These are phyloP conservation scores for Podaxis carcinomalis DNA, from an alignment of 768 basidiomycete genomes.

Conservation along the genomic window DNA sequence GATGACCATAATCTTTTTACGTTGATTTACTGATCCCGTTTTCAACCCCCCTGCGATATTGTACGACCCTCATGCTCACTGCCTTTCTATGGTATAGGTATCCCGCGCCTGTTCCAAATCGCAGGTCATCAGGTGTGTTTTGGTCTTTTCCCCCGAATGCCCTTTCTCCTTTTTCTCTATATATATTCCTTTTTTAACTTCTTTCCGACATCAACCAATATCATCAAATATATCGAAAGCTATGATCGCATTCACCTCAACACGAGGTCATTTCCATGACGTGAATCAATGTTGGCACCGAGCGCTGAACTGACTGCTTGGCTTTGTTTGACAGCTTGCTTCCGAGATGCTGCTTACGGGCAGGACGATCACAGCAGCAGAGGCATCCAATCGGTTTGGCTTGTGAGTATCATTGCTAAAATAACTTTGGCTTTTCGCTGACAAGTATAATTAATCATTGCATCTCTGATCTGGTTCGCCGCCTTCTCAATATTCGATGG, in stretches of 20 bases:
- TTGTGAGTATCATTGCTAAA: slow-evolving; percentile 49
- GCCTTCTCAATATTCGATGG: not conserved
- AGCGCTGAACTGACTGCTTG: not conserved
- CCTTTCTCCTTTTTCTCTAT: slow-evolving; percentile 1
- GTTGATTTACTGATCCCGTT: not conserved
- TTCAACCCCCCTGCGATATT: not conserved
- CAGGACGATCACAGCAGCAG: slow-evolving; percentile 56
- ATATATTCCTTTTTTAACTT: not conserved
- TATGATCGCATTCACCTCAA: not conserved
- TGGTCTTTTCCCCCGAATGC: not conserved
- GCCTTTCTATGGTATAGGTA: slow-evolving; percentile 34
- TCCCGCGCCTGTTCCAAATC: slow-evolving; percentile 61
- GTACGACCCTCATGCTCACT: slow-evolving; percentile 3
- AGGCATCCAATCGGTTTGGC: slow-evolving; percentile 67
- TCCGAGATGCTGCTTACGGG: slow-evolving; percentile 77
- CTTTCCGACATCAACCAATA: not conserved
- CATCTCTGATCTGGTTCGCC: slow-evolving; percentile 4
- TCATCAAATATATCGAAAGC: slow-evolving; percentile 1
- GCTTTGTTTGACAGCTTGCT: slow-evolving; percentile 44
- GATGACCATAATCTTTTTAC: not conserved
- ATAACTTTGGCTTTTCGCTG: slow-evolving; percentile 9
- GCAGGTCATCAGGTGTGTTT: slow-evolving; percentile 68
- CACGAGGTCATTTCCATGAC: slow-evolving; percentile 7
- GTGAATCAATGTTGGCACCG: not conserved
- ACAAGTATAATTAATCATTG: not conserved